phyloP scores from a whole-genome alignment of 2,329 filamentous ascomycete species.

The Didymella pomorum region DNA sequence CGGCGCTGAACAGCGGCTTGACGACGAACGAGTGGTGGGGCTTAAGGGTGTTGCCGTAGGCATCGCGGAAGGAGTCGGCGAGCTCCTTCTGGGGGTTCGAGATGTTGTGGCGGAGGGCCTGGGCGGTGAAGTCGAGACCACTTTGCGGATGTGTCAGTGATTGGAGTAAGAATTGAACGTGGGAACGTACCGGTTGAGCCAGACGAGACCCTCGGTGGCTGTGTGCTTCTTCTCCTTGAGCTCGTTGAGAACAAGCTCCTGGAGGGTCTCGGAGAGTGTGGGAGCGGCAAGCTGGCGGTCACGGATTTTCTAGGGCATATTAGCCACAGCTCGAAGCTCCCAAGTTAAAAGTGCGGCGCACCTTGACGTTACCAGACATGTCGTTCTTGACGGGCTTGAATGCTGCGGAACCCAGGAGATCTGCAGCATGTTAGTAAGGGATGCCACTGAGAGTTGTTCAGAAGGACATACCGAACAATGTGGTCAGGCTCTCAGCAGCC shows the following conservation, averaged over 20 bases:
- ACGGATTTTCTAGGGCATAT: conserved; percentile 76
- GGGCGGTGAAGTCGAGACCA: conserved; percentile 91
- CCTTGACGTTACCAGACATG: conserved; percentile 90
- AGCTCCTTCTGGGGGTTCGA: conserved; percentile 76
- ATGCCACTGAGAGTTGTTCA: neutral
- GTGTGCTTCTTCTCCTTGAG: conserved; percentile 87
- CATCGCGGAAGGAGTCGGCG: conserved; percentile 81
- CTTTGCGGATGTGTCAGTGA: conserved; percentile 56
- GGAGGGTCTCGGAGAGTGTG: conserved; percentile 80
- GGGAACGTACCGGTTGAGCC: conserved; percentile 78
- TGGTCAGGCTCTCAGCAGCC: conserved; percentile 84
- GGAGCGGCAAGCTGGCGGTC: conserved; percentile 82
- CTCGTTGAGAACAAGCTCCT: conserved; percentile 86
- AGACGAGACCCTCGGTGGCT: conserved; percentile 88
- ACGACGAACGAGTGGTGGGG: conserved; percentile 88
- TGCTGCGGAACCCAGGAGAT: conserved; percentile 71
- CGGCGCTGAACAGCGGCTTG: conserved; percentile 90
- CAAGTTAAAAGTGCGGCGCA: conserved; percentile 46
- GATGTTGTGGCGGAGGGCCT: conserved; percentile 81
- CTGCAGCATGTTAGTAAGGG: conserved; percentile 46
- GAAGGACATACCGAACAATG: conserved; percentile 75
- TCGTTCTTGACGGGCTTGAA: conserved; percentile 93
- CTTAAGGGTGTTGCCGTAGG: conserved; percentile 88
- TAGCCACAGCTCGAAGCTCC: neutral
- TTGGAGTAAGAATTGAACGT: conserved; percentile 18